These are phyloP conservation scores for Fomes fomentarius DNA, from an alignment of 1,284 basidiomycete species.

Conservation along the genomic window DNA sequence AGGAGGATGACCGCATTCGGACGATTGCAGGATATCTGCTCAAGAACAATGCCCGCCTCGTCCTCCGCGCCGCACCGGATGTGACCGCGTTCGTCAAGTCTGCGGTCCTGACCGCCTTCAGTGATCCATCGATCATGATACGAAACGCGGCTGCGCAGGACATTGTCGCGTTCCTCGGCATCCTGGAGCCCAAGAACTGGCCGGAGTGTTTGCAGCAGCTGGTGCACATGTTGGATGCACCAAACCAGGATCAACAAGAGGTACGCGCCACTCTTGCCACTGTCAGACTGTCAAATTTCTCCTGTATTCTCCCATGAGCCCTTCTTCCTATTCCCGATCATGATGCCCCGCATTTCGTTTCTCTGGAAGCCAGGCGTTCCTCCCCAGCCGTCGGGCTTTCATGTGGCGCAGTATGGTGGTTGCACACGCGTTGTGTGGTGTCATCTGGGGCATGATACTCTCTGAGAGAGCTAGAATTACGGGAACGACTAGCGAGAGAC, in stretches of 20 bases:
- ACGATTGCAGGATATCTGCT: conserved; percentile 96
- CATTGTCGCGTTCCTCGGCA: conserved; percentile 85
- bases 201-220: conserved; percentile 88
- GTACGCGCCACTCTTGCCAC: conserved; percentile 57
- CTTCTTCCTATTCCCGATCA: neutral
- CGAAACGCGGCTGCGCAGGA: conserved; percentile 91
- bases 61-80: conserved; percentile 66
- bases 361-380: too few species aligned
- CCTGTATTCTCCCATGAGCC: neutral
- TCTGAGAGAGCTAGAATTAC: too few species aligned
- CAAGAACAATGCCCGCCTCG: conserved; percentile 89
- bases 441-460: too few species aligned
- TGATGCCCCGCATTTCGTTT: neutral
- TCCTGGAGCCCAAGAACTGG: conserved; percentile 89
- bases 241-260: conserved; percentile 80
- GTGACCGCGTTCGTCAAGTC: conserved; percentile 83
- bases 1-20: conserved; percentile 89
- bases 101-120: conserved; percentile 82
- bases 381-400: too few species aligned
- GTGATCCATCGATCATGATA: conserved; percentile 81
- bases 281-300: too few species aligned
- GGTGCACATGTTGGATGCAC: conserved; percentile 75
- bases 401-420: too few species aligned
- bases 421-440: neutral
- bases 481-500: too few species aligned